Conservation (phyloP, 768 basidiomycete species). For the Butyriboletus loyo region DNA sequence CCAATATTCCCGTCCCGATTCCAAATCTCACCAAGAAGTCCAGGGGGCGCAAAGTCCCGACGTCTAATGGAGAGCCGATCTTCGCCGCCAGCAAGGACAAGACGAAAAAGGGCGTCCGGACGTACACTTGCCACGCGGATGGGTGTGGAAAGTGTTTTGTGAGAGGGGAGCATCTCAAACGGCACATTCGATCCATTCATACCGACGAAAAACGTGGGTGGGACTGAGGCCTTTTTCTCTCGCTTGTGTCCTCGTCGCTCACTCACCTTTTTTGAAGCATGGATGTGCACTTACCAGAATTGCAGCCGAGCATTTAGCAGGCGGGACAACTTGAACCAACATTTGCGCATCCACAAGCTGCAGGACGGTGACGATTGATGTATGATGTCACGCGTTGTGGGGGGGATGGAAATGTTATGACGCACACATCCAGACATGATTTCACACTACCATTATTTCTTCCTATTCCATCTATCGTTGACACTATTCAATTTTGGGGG, state of each 20-base stretch:
- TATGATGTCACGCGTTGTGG: neutral
- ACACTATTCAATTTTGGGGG: too few relatives aligned
- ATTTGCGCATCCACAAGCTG: conserved; percentile 56
- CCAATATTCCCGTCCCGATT: conserved; percentile 41
- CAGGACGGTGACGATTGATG: conserved; percentile 17
- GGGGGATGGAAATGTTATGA: neutral
- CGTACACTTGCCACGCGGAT: conserved; percentile 63
- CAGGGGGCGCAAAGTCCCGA: conserved; percentile 48
- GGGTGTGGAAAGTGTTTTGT: conserved; percentile 80
- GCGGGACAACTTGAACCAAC: conserved; percentile 75
- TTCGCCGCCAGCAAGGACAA: conserved; percentile 30
- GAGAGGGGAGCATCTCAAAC: conserved; percentile 76
- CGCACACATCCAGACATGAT: neutral
- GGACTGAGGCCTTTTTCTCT: neutral
- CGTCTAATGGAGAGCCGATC: conserved; percentile 25
- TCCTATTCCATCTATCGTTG: conserved; percentile 16
- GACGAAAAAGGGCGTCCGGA: conserved; percentile 37
- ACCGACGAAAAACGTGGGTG: conserved; percentile 80
- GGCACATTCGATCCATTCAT: conserved; percentile 78
- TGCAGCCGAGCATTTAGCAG: conserved; percentile 74
- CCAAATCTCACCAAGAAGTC: conserved; percentile 51
- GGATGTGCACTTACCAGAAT: conserved; percentile 49
- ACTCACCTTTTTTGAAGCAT: conserved; percentile 20
- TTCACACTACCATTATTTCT: conserved; percentile 16
- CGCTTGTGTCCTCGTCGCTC: neutral